Evolutionary conservation across 1,284 basidiomycete genomes (phyloP).

Genomic region (Malassezia equina): DNA sequence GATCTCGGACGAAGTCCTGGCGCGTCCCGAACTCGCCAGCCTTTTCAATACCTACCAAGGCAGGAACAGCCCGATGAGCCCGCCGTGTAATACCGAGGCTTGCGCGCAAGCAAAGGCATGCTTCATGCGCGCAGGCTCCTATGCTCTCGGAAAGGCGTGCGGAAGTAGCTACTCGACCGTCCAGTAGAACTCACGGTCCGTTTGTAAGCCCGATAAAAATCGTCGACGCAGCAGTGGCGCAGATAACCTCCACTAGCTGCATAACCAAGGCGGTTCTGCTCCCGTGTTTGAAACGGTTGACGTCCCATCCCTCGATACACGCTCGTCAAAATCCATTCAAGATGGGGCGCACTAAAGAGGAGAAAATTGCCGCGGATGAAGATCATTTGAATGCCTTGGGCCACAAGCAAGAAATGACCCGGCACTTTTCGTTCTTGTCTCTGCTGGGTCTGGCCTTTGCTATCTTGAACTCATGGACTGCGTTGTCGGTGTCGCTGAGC

Average conservation of each 20-base stretch:
- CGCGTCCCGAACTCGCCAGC: slow-evolving; percentile 57
- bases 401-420: slow-evolving; percentile 1
- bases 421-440: slow-evolving; percentile 10
- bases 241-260: not conserved
- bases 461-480: slow-evolving; percentile 6
- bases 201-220: too few species aligned
- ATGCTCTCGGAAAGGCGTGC: slow-evolving; percentile 52
- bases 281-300: too few species aligned
- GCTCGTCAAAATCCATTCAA: not conserved
- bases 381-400: not conserved
- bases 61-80: slow-evolving; percentile 55
- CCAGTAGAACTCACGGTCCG: not conserved
- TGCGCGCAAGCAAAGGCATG: slow-evolving; percentile 64
- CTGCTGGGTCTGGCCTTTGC: slow-evolving; percentile 13
- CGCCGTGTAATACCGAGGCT: slow-evolving; percentile 54
- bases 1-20: slow-evolving; percentile 63
- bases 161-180: slow-evolving; percentile 51
- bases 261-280: too few species aligned
- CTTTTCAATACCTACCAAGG: slow-evolving; percentile 63
- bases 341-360: not conserved
- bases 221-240: not conserved
- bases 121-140: slow-evolving; percentile 63
- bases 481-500: slow-evolving; percentile 38
- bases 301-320: too few species aligned
- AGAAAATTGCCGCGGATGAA: not conserved